These are phyloP conservation scores for Pseudocercospora pini-densiflorae DNA, from an alignment of 2,329 filamentous ascomycete species.

Conservation along the genomic window DNA sequence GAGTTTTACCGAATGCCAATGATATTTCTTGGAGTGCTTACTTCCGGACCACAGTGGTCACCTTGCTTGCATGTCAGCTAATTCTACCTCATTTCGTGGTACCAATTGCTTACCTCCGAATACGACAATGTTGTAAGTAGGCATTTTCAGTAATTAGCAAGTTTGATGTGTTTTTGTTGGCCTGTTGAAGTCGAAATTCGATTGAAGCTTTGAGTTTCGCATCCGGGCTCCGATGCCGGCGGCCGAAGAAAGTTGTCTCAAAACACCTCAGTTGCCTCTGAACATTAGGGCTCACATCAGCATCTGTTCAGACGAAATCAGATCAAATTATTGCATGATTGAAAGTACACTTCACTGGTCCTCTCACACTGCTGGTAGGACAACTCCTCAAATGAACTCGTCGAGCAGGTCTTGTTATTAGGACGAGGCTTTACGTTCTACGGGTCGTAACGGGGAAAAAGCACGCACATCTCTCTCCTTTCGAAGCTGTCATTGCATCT, in stretches of 20 bases:
- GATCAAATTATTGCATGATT: not conserved
- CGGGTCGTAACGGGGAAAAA: too few relatives aligned
- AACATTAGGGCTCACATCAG: not conserved
- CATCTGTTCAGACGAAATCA: not conserved
- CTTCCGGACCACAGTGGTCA: conserved; percentile 87
- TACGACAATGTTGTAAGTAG: conserved; percentile 35
- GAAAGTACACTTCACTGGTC: too few relatives aligned
- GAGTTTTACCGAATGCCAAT: conserved; percentile 14
- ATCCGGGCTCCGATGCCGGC: not conserved
- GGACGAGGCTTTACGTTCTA: not conserved
- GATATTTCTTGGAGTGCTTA: conserved; percentile 47
- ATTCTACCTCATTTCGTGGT: not conserved
- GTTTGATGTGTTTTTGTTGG: conserved; percentile 8
- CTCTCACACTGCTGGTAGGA: not conserved
- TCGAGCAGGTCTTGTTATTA: not conserved
- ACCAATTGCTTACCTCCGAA: conserved; percentile 26
- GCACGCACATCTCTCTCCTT: not conserved
- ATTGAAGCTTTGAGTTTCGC: conserved; percentile 2
- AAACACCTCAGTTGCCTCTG: not conserved
- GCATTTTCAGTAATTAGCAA: conserved; percentile 22
- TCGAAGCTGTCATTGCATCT: not conserved
- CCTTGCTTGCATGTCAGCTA: conserved; percentile 26
- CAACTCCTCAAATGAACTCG: not conserved
- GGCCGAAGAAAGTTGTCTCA: not conserved
- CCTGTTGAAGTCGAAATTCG: not conserved